Percentiles rank a stretch among this genome's conserved stretches.
Evolutionary conservation across 495 filamentous ascomycete species (phyloP).

Genomic region (Aspergillus funiculosus): DNA sequence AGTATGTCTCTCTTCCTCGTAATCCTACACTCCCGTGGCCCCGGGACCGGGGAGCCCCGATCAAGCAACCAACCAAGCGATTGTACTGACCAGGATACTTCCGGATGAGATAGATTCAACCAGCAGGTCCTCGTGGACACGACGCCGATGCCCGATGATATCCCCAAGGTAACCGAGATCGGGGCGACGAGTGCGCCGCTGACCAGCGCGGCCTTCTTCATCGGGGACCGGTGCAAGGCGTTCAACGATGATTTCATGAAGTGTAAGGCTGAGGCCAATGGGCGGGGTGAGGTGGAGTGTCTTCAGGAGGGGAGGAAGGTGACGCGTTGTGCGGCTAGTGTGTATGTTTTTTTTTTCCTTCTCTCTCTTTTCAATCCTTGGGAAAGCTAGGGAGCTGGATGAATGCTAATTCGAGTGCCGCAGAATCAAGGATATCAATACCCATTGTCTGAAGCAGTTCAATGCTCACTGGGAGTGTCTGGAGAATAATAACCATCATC

Average conservation of each 20-base stretch:
- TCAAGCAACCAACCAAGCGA: slow-evolving; percentile 8
- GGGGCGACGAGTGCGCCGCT: slow-evolving; percentile 88
- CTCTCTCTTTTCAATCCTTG: no score
- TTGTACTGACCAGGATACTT: no score
- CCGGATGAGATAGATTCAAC: slow-evolving; percentile 97
- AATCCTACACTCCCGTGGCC: neutral
- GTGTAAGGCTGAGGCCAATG: slow-evolving; percentile 89
- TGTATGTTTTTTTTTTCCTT: slow-evolving; percentile 57
- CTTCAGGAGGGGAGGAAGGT: slow-evolving; percentile 94
- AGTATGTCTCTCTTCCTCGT: slow-evolving; percentile 27
- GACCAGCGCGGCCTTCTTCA: slow-evolving; percentile 90
- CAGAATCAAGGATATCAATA: slow-evolving; percentile 94
- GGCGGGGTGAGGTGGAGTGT: slow-evolving; percentile 87
- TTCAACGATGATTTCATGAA: slow-evolving; percentile 99
- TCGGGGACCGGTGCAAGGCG: slow-evolving; percentile 85
- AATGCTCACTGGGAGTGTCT: slow-evolving; percentile 89
- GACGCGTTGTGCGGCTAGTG: slow-evolving; percentile 89
- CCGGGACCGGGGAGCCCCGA: slow-evolving; percentile 18
- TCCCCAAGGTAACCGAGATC: slow-evolving; percentile 87
- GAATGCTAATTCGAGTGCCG: slow-evolving; percentile 1
- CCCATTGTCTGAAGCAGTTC: slow-evolving; percentile 85
- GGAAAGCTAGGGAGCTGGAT: neutral
- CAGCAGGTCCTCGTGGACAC: slow-evolving; percentile 89
- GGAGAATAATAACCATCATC: slow-evolving; percentile 93
- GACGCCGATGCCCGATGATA: slow-evolving; percentile 84